phyloP scores from a whole-genome alignment of 768 basidiomycete genomes.

The Suillus subaureus region DNA sequence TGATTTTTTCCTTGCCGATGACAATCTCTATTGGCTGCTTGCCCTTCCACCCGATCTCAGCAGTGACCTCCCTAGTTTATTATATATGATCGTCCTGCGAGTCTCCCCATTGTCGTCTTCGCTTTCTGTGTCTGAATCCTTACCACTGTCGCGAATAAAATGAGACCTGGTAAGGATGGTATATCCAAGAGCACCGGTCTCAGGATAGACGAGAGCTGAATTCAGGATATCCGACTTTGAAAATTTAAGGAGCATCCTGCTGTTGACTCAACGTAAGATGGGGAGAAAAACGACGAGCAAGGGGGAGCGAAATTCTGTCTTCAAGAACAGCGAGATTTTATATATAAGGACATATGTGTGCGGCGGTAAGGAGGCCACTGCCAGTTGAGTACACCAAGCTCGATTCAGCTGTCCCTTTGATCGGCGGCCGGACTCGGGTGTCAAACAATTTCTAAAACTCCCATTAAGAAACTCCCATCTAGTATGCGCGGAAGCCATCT shows the following conservation, averaged over 20 bases:
- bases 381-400: background rate
- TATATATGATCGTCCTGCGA: conserved; percentile 47
- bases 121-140: conserved; percentile 32
- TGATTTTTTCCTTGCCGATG: conserved; percentile 53
- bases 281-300: conserved; percentile 1
- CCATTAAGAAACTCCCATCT: background rate
- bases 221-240: conserved; percentile 60
- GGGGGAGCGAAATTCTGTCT: background rate
- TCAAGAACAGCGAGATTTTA: background rate
- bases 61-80: conserved; percentile 45
- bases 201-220: conserved; percentile 52
- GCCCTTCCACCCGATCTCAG: conserved; percentile 55
- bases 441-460: background rate
- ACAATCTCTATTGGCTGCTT: conserved; percentile 51
- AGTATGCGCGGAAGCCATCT: background rate
- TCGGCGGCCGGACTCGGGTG: background rate
- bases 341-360: background rate
- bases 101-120: conserved; percentile 27
- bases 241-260: conserved; percentile 58
- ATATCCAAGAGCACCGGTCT: conserved; percentile 51
- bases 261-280: conserved; percentile 8
- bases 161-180: conserved; percentile 47
- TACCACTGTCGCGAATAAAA: conserved; percentile 30
- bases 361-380: background rate
- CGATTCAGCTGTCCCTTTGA: conserved; percentile 3